Percentiles rank a stretch among this genome's conserved stretches.
phyloP scores from a whole-genome alignment of 2,329 filamentous ascomycete species.

The Aspergillus aculeatinus region DNA sequence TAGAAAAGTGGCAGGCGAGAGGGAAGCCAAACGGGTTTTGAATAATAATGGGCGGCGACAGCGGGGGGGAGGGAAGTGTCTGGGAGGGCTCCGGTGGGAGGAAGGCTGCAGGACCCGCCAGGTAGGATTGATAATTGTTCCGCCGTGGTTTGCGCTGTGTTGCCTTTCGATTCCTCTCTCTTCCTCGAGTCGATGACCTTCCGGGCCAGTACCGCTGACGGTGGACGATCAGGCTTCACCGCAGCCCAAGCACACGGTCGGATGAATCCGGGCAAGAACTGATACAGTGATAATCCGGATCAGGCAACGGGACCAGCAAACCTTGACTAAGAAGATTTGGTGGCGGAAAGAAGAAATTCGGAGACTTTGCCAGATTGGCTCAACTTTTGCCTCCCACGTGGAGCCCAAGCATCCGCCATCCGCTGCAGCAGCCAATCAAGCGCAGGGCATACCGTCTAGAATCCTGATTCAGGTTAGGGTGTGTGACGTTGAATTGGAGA shows the following conservation, averaged over 20 bases:
- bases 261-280: slow-evolving; percentile 3
- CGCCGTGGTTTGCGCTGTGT: not conserved
- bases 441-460: not conserved
- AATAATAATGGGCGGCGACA: not conserved
- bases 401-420: slow-evolving; percentile 5
- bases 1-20: not conserved
- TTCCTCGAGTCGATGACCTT: not conserved
- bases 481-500: not conserved
- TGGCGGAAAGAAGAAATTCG: slow-evolving; percentile 3
- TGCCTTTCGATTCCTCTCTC: not conserved
- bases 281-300: slow-evolving; percentile 1
- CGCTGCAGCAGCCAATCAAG: not conserved
- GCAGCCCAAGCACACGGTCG: not conserved
- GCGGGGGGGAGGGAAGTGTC: not conserved
- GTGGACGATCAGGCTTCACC: not conserved
- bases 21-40: slow-evolving; percentile 1
- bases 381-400: slow-evolving; percentile 1
- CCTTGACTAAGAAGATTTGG: slow-evolving; percentile 3
- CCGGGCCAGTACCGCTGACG: not conserved
- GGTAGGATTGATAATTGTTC: not conserved
- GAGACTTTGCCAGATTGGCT: not conserved
- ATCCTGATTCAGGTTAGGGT: not conserved
- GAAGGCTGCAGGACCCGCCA: not conserved
- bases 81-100: not conserved
- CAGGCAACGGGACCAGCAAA: not conserved